Evolutionary conservation across 495 filamentous ascomycete genomes (phyloP), one percentile per base, ranked within the genome.

Genomic region (Apodospora peruviana): DNA sequence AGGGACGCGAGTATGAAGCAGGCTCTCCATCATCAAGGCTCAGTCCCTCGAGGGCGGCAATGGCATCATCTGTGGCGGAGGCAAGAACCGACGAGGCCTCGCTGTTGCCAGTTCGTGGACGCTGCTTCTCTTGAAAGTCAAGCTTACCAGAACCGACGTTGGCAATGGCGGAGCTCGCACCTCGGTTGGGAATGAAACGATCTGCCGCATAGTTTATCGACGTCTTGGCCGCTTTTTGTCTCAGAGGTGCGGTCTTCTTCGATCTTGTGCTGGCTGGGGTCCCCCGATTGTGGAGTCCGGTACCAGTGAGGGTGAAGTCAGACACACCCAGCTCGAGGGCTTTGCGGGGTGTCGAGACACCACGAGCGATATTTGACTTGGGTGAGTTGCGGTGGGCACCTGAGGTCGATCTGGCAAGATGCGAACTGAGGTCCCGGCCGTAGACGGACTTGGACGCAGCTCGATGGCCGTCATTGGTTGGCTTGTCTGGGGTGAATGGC

Each of bases 151-250:
- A 83, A 40, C 90, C 89, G 43, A 78, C 81, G 35, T 86, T 88
- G 50, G 83, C 78, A 54, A 96, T 84, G 38, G 87, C 93, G 37
- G 95, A 93, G 71, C 90, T 91, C 40, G 90, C 88, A 16, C 76
- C 74, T 5, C 93, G 83, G 68, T 94, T 96, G 40, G 93, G 93
- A 56, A 98, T 97, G 76, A 96, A 98, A 37, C 93, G 85, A 61
- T 98, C 93, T n/a, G 82, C 90, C 22, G 83, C 83, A 61, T 94
- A 88, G 40, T 81, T 82, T 39, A 93, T 68, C 0, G 90, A 89
- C 2, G 89, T 91, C 79, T 91, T 94, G 65, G 68, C 70, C 5
- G 85, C 68, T 56, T 88, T 83, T 49, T 82, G 64, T 20, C 86
- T 80, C 40, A 81, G 71, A 7, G 81, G 61, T 5, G 72, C 67